Evolutionary conservation across 257 asterid species (phyloP).

Genomic region (Salvia hispanica): DNA sequence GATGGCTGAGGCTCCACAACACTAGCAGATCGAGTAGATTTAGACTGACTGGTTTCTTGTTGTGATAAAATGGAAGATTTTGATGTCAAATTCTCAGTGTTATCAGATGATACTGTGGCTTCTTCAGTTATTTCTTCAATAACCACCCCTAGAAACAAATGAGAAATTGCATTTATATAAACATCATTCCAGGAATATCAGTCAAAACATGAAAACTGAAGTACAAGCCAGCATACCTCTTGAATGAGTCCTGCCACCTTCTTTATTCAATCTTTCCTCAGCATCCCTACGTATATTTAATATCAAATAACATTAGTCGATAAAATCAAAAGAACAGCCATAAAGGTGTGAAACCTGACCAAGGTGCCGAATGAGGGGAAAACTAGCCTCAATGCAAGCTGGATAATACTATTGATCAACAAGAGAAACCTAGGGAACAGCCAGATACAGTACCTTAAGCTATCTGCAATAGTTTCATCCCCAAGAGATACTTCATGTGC

Average conservation of each 20-base stretch:
- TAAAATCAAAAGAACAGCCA: constrained; percentile 14
- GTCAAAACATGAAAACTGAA: constrained; percentile 14
- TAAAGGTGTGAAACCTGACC: constrained; percentile 11
- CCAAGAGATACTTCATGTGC: constrained; percentile 83
- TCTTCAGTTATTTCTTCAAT: constrained; percentile 93
- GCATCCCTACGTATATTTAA: constrained; percentile 58
- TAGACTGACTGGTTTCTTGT: constrained; percentile 41
- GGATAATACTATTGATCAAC: neutral
- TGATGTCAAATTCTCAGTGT: constrained; percentile 38
- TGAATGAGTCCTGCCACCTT: constrained; percentile 54
- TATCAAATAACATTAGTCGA: constrained; percentile 8
- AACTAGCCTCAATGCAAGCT: constrained; percentile 3
- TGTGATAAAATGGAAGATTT: constrained; percentile 37
- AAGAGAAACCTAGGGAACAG: constrained; percentile 9
- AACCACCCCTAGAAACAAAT: constrained; percentile 54
- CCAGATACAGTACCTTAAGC: constrained; percentile 64
- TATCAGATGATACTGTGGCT: constrained; percentile 49
- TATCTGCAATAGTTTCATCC: constrained; percentile 89
- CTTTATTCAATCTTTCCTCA: constrained; percentile 58
- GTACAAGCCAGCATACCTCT: constrained; percentile 48
- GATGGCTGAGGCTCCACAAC: constrained; percentile 43
- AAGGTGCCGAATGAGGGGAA: neutral
- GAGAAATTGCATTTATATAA: constrained; percentile 17
- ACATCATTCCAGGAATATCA: constrained; percentile 25
- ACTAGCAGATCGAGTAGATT: constrained; percentile 40